Base-by-base conservation (phyloP, 2,329 filamentous ascomycete genomes). In the Aspergillus niger region DNA sequence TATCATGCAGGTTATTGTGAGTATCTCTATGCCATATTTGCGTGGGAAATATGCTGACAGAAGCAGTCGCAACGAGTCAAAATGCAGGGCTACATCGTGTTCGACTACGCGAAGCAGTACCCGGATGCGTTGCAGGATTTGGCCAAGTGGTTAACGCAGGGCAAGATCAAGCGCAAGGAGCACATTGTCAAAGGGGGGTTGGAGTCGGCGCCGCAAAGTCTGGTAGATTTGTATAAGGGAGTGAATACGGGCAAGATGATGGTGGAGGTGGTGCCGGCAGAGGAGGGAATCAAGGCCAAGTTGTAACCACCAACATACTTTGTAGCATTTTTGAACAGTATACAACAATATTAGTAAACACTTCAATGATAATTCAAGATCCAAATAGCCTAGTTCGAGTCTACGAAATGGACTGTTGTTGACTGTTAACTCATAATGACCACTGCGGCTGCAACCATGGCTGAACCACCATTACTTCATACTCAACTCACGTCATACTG, bases 71-170 rank as follows among this genome's bases (percentile, higher is more conserved):
- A 74, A 74, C 70, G 70, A 11, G 67, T 74, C 70, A 82, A 78
- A 56, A 86, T 91, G 81, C 82, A 89, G 76, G 89, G 89, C 0
- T 92, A 93, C 76, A 88, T 92, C 63, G 84, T 91, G 52, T 85
- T 90, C 58, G 90, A 92, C 72, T 91, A 83, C 69, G 76, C 74
- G 4, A 77, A 83, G 55, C 81, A 88, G 69, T 90, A 84, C 71
- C 70, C 81, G 0, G 73, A 77, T 44, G 90, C 88, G 0, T 76
- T 83, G 65, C 79, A 83, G 70, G 82, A 91, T 67, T 77, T 92
- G 13, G 82, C 82, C 1, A 74, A 84, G 64, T 92, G 90, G 89
- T 72, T 91, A n/a, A 78, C 79, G 2, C 86, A 91, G 71, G 90
- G 90, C 53, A 91, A 88, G 77, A 75, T 93, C 64, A 86, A 90